phyloP scores from a whole-genome alignment of 257 asterid species.

The Nicotiana benthamiana region DNA sequence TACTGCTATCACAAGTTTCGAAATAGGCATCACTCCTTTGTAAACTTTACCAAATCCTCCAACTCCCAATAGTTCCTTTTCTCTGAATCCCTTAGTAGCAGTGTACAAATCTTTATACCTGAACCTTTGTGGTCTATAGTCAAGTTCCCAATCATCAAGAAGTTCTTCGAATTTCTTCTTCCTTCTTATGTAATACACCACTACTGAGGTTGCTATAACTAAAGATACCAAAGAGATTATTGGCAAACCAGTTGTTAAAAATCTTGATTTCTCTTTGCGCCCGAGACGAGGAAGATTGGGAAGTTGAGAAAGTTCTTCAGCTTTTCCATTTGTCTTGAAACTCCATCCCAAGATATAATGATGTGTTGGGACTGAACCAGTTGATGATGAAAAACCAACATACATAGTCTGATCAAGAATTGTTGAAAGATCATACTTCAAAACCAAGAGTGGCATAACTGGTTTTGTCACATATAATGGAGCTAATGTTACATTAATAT shows the following conservation, averaged over 20 bases:
- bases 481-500: constrained; percentile 38
- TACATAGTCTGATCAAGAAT: constrained; percentile 36
- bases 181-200: constrained; percentile 22
- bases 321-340: constrained; percentile 27
- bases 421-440: constrained; percentile 28
- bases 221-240: neutral
- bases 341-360: constrained; percentile 68
- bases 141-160: constrained; percentile 59
- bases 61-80: constrained; percentile 37
- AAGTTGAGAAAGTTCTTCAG: constrained; percentile 34
- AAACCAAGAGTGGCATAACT: constrained; percentile 25
- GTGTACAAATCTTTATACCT: constrained; percentile 46
- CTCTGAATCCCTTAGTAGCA: constrained; percentile 52
- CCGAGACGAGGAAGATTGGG: constrained; percentile 49
- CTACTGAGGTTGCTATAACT: neutral
- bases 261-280: constrained; percentile 17
- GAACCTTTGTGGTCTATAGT: constrained; percentile 50
- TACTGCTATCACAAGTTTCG: constrained; percentile 41
- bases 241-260: constrained; percentile 35
- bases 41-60: constrained; percentile 73
- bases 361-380: constrained; percentile 28
- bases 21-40: constrained; percentile 32
- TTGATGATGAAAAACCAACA: constrained; percentile 55
- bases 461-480: constrained; percentile 34
- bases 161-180: constrained; percentile 40